These are phyloP conservation scores for Fusarium lateritium DNA, from an alignment of 2,329 filamentous ascomycete genomes.

Conservation along the genomic window DNA sequence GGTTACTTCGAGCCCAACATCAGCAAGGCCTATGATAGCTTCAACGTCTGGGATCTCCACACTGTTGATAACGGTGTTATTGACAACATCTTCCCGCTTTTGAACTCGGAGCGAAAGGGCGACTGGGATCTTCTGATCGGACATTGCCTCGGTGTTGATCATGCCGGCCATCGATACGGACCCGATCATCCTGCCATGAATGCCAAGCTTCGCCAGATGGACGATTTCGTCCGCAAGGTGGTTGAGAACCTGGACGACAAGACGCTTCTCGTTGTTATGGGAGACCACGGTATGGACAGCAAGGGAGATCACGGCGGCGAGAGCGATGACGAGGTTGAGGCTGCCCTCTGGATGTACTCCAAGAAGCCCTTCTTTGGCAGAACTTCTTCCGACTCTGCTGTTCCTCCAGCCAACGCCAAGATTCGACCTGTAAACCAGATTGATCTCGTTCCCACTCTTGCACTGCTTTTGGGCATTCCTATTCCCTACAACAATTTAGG, in stretches of 20 bases:
- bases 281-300: constrained; percentile 98
- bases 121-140: constrained; percentile 97
- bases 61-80: constrained; percentile 96
- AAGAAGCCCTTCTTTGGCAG: constrained; percentile 89
- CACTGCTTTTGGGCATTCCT: constrained; percentile 88
- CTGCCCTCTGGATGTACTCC: constrained; percentile 98
- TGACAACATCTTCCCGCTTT: constrained; percentile 88
- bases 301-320: constrained; percentile 99
- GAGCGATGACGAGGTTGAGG: constrained; percentile 95
- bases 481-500: constrained; percentile 98
- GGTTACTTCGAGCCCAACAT: constrained; percentile 92
- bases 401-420: constrained; percentile 80
- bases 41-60: constrained; percentile 98
- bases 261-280: constrained; percentile 94
- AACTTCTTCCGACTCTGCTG: constrained; percentile 70
- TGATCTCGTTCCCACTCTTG: constrained; percentile 92
- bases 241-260: constrained; percentile 82
- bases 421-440: constrained; percentile 86
- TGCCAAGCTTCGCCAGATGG: constrained; percentile 92
- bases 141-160: constrained; percentile 95
- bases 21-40: constrained; percentile 92
- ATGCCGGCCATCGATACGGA: constrained; percentile 96
- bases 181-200: constrained; percentile 94
- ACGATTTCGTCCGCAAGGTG: constrained; percentile 81
- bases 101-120: constrained; percentile 73